Conservation (phyloP, 2,329 filamentous ascomycete genomes). For the Penicillium griseofulvum region DNA sequence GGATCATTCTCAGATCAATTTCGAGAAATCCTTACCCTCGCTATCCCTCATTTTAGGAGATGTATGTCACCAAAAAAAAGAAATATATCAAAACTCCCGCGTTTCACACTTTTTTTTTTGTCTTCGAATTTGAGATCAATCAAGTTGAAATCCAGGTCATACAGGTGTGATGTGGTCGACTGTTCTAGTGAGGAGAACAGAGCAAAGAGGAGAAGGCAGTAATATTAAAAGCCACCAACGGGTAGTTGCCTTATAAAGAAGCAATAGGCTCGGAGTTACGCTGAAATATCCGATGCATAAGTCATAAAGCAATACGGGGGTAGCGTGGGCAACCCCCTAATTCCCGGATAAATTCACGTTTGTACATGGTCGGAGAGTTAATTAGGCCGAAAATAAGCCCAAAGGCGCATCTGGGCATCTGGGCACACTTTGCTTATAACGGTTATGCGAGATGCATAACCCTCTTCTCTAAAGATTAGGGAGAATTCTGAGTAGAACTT, state of each 20-base stretch:
- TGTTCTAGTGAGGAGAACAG: no score
- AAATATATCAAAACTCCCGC: no score
- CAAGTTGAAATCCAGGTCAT: not conserved
- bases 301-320: not conserved
- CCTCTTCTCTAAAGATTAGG: not conserved
- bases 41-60: not conserved
- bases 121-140: not conserved
- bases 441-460: no score
- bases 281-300: not conserved
- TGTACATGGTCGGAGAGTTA: not conserved
- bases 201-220: not conserved
- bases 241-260: not conserved
- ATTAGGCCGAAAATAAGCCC: not conserved
- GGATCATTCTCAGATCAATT: not conserved
- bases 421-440: no score
- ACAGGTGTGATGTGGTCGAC: not conserved
- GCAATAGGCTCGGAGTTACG: not conserved
- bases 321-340: not conserved
- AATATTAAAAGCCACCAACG: not conserved
- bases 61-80: not conserved
- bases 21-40: not conserved
- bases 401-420: no score
- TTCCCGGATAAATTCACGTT: not conserved
- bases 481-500: not conserved
- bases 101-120: not conserved